Evolutionary conservation across 2,329 filamentous ascomycete genomes (phyloP), one percentile per base, ranked within the genome.

Genomic region (Xylariales sp.): DNA sequence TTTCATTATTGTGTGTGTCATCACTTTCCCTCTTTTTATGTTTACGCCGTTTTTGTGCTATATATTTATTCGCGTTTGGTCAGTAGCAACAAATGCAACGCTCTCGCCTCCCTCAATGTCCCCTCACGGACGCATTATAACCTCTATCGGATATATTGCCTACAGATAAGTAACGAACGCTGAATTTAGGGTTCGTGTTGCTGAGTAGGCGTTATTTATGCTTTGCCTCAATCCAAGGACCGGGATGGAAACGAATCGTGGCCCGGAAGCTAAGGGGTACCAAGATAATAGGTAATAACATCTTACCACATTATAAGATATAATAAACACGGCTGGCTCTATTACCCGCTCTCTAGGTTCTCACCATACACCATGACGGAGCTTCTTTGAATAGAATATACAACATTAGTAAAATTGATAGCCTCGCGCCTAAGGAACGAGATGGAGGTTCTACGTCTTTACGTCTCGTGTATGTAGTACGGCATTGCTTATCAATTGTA

Each of bases 11-110:
- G 23, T 41, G 9, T 43, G 23, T 41, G 9, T n/a, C 39, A 41
- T 46, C 46, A 53, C 57, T 58, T 68, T 41, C 56, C 36, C 2
- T n/a, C 12, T 53, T 43, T 34, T 16, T 36, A 39, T 34, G 36
- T 10, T 39, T 28, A 5, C 16, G n/a, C n/a, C 28, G 43, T 16
- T 39, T 30, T 34, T 48, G 28, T 39, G 10, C 9, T 18, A 23
- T 30, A 14, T 50, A 23, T 23, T 23, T 23, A 23, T 23, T 28
- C 10, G 9, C 23, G 23, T 30, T 30, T 28, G 2, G 32, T 36
- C 18, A 23, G 16, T 14, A 53, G 50, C 32, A 5, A 34, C 32
- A 53, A 41, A 56, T 57, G 36, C 36, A 43, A 41, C 6, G 30
- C 41, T 49, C 48, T 41, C 12, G 10, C 32, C 52, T 43, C 32